phyloP scores from a whole-genome alignment of 139 green algal species.

The Chlamydomonas sp. region DNA sequence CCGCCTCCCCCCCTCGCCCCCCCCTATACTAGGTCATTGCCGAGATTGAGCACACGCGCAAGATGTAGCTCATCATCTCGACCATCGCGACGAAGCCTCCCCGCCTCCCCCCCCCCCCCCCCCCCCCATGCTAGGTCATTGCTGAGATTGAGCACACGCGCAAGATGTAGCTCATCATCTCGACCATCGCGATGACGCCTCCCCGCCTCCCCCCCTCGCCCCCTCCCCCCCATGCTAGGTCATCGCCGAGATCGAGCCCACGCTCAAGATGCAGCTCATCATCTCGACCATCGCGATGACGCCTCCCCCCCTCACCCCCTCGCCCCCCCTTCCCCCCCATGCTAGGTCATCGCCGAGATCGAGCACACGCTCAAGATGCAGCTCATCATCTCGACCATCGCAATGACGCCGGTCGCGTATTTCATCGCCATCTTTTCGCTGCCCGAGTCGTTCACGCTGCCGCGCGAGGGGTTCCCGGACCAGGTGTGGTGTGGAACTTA shows the following conservation, averaged over 20 bases:
- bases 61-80: too few relatives aligned
- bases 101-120: too few relatives aligned
- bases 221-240: too few relatives aligned
- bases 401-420: constrained; percentile 72
- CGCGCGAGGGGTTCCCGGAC: too few relatives aligned
- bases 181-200: constrained; percentile 79
- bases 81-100: too few relatives aligned
- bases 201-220: too few relatives aligned
- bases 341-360: constrained; percentile 59
- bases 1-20: too few relatives aligned
- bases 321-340: too few relatives aligned
- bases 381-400: constrained; percentile 77
- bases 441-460: neutral
- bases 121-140: constrained; percentile 30
- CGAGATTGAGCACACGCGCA: too few relatives aligned
- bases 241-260: constrained; percentile 71
- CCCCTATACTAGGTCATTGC: too few relatives aligned
- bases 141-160: constrained; percentile 79
- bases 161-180: constrained; percentile 88
- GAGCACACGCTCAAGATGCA: constrained; percentile 89
- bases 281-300: constrained; percentile 85
- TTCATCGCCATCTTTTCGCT: neutral
- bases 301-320: too few relatives aligned
- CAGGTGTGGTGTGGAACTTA: too few relatives aligned
- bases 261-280: constrained; percentile 88